phyloP scores from a whole-genome alignment of 2,329 filamentous ascomycete species.

The Pseudonectria foliicola region DNA sequence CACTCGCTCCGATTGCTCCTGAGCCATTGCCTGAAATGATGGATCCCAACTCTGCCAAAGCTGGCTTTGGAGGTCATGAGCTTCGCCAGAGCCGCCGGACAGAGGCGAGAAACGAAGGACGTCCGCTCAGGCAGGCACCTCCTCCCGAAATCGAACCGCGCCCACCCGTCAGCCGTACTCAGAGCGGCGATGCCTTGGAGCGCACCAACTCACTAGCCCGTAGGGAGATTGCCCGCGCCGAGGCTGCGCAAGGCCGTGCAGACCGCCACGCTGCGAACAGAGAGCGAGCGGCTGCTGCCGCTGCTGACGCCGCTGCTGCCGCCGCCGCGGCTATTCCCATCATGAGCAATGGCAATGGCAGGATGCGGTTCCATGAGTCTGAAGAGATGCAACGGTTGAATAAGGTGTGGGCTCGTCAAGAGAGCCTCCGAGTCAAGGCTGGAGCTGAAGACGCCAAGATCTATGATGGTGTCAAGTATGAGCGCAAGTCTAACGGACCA shows the following conservation, averaged over 20 bases:
- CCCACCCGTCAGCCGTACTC: slow-evolving; percentile 10
- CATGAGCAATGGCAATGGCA: slow-evolving; percentile 19
- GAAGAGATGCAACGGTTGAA: slow-evolving; percentile 46
- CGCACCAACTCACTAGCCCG: slow-evolving; percentile 43
- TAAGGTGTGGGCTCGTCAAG: slow-evolving; percentile 49
- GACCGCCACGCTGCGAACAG: slow-evolving; percentile 39
- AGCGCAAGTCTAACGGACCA: slow-evolving; percentile 52
- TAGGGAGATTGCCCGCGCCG: slow-evolving; percentile 45
- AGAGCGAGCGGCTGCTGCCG: slow-evolving; percentile 29
- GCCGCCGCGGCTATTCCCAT: slow-evolving; percentile 21
- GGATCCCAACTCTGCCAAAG: slow-evolving; percentile 9
- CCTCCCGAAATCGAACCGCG: slow-evolving; percentile 15
- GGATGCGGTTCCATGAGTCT: slow-evolving; percentile 36
- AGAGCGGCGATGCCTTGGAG: slow-evolving; percentile 31
- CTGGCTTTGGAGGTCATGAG: slow-evolving; percentile 29
- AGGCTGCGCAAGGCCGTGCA: slow-evolving; percentile 44
- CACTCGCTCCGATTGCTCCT: slow-evolving; percentile 11
- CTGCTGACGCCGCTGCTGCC: slow-evolving; percentile 24
- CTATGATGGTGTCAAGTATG: slow-evolving; percentile 54
- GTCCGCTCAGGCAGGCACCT: slow-evolving; percentile 22
- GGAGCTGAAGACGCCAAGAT: slow-evolving; percentile 48
- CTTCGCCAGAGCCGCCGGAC: slow-evolving; percentile 37
- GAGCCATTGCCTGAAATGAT: slow-evolving; percentile 10
- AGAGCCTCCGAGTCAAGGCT: slow-evolving; percentile 37
- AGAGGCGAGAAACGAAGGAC: slow-evolving; percentile 24